Evolutionary conservation across 192 early-diverging fungal species (phyloP), one percentile per base, ranked within the genome.

Genomic region (Backusella parvicylindrica): DNA sequence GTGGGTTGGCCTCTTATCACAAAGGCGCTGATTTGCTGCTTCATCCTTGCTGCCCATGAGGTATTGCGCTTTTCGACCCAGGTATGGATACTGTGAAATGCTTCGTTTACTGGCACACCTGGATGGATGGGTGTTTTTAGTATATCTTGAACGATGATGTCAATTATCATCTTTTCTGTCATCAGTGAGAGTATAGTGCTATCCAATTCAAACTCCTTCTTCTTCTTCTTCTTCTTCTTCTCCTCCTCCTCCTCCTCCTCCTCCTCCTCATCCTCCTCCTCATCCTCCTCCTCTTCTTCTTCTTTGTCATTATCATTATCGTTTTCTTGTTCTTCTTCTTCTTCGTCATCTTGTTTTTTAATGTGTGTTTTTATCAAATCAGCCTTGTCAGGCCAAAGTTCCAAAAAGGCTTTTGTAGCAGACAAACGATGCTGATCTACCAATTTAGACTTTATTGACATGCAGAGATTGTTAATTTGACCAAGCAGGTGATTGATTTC

Each of bases 101-200:
- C 64, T 32, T 23, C 18, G 63, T 80, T 80, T 7, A 80, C 28
- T 11, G 69, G 56, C 9, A 76, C 30, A 5, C 79, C 79, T 0
- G 70, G 75, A 28, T 80, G 75, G 12, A 80, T 33, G 28, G 74
- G 70, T 28, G 64, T 43, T 31, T 72, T 31, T 32, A 80, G 49
- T 6, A 76, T 64, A 21, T 68, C 16, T 3, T 64, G 15, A 9
- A 75, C 60, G 6, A 80, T 49, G 5, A 50, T 50, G 4, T 76
- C 71, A 21, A 69, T 49, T 31, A 80, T 64, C 21, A 72, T 64
- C n/a, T 73, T 80, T 73, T 80, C 79, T 35, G 70, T 72, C n/a
- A 80, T 64, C 5, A 76, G 49, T 15, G 75, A 76, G 31, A 80
- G 71, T 23, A 64, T 32, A 26, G 36, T 15, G 2, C 65, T 67